Evolutionary conservation across 108 stramenopile genomes (phyloP).

Genomic region (Skeletonema marinoi): DNA sequence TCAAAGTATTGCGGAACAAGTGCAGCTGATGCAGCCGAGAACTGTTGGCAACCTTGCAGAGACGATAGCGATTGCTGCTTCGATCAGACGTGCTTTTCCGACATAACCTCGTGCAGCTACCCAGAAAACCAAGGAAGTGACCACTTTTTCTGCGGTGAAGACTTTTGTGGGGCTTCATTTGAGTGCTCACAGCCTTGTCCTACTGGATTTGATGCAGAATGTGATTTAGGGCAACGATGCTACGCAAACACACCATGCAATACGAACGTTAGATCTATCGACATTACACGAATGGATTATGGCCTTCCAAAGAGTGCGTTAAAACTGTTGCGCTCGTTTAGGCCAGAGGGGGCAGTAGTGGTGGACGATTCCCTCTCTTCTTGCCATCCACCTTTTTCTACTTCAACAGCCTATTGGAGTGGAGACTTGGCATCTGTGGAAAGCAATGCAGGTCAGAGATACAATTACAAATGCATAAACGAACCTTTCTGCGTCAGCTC

Average conservation of each 20-base stretch:
- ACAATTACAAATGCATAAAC: background rate
- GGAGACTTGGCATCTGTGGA: background rate
- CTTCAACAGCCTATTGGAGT: background rate
- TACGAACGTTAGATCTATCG: background rate
- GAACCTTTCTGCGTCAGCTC: background rate
- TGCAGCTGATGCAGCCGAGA: constrained; percentile 13
- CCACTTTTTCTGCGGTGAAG: constrained; percentile 47
- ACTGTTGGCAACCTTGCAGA: constrained; percentile 48
- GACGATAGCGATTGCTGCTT: constrained; percentile 41
- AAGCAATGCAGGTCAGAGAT: background rate
- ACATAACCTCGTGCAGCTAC: constrained; percentile 5
- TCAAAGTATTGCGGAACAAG: constrained; percentile 23
- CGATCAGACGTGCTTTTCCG: constrained; percentile 31
- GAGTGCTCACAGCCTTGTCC: constrained; percentile 63
- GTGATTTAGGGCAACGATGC: constrained; percentile 68
- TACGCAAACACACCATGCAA: constrained; percentile 79
- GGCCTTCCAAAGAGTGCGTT: background rate
- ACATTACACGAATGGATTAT: background rate
- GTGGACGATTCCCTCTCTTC: background rate
- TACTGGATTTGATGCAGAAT: constrained; percentile 55
- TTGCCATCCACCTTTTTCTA: background rate
- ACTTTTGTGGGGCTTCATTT: constrained; percentile 42
- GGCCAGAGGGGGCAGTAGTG: background rate
- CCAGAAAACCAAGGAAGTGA: constrained; percentile 26
- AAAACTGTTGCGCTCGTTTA: background rate